Base-by-base conservation (phyloP, 805 yeast genomes). In the Sungouiozyma intestinalis region DNA sequence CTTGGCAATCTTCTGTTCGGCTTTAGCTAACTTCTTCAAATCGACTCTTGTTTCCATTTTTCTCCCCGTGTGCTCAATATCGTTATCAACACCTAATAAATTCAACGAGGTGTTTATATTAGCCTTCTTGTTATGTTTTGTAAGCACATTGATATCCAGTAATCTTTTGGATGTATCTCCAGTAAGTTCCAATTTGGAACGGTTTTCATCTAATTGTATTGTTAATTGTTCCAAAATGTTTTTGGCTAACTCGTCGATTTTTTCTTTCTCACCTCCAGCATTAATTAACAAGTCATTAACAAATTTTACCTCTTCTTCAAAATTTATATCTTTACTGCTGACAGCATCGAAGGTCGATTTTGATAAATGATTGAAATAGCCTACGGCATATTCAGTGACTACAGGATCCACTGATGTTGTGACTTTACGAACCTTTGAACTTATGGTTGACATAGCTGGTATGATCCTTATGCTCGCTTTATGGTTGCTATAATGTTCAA, bases 1-100 rank as follows among this genome's bases (percentile, higher is more conserved):
- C 59, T 94, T 90, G 17, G 96, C 97, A 60, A 92, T 88, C 71
- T 92, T 92, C 56, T 87, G 78, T 69, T 92, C 99, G 44, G 96
- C 98, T 64, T 90, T 92, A 60, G 88, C 96, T 55, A 92, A 77
- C 65, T 92, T 92, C 78, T 87, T 88, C 72, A 83, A 83, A 63
- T 92, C 98, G 35, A 92, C 99, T 57, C 94, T 77, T 36, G 94
- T 80, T 63, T 92, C 97, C 68, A 87, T 82, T 51, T 81, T 79
- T 64, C 95, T 76, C 44, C 95, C 96, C 0, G 94, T 73, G 48
- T 88, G 94, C 48, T 88, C 96, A 50, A 92, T 81, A 57, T 87
- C 96, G 55, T 86, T 95, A 14, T 81, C 73, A 14, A 87, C 86
- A 55, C 85, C 86, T 42, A 86, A 64, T 51, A 85, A 65, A 4